Evolutionary conservation across 2,329 filamentous ascomycete species (phyloP).

Genomic region (Arthrobotrys conoides): DNA sequence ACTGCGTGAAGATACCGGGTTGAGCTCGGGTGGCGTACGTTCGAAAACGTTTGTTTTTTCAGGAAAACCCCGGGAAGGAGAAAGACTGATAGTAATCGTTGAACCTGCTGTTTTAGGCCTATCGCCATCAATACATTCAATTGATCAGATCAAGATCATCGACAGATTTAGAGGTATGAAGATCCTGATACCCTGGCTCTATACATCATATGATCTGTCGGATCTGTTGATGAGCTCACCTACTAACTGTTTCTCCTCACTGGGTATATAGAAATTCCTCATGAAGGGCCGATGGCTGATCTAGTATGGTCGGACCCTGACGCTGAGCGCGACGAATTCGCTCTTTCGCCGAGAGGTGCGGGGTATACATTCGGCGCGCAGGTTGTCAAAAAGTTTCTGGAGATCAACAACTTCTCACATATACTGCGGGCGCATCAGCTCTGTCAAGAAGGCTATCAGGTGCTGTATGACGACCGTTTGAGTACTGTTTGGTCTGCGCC

Average conservation of each 20-base stretch:
- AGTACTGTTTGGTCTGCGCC: constrained; percentile 99
- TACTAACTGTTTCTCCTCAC: constrained; percentile 37
- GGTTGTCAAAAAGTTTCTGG: constrained; percentile 97
- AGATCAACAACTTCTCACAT: constrained; percentile 97
- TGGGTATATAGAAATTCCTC: constrained; percentile 80
- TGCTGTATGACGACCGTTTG: constrained; percentile 92
- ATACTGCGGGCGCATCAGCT: constrained; percentile 98
- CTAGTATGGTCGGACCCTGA: constrained; percentile 98
- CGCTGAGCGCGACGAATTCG: constrained; percentile 97
- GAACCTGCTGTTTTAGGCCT: constrained; percentile 71
- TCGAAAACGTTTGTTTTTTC: constrained; percentile 1
- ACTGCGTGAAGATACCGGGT: constrained; percentile 25
- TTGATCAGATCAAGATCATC: constrained; percentile 98
- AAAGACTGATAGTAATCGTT: constrained; percentile 8
- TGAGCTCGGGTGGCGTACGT: constrained; percentile 14
- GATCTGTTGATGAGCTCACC: constrained; percentile 43
- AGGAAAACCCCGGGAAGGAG: constrained; percentile 50
- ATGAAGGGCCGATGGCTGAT: constrained; percentile 99
- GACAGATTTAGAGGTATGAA: constrained; percentile 82
- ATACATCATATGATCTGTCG: constrained; percentile 44
- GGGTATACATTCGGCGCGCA: constrained; percentile 98
- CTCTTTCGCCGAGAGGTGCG: constrained; percentile 89
- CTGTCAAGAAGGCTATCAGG: constrained; percentile 97
- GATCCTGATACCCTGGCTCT: constrained; percentile 3
- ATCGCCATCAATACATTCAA: constrained; percentile 92